These are phyloP conservation scores for Scheffersomyces cryptocercus DNA, from an alignment of 1,139 yeast genomes.

Conservation along the genomic window DNA sequence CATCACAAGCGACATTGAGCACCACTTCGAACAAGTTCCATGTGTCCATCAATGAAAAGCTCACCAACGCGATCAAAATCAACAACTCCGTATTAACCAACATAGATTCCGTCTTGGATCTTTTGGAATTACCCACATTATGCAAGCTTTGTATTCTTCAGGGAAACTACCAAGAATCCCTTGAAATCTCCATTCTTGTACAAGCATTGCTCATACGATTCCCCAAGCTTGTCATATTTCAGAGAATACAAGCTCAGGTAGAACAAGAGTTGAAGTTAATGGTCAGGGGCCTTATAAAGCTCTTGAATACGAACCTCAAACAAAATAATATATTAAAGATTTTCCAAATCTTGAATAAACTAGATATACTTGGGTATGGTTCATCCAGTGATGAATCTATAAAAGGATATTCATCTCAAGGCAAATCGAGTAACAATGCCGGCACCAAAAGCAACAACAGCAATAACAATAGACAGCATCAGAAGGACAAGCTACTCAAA, in stretches of 20 bases:
- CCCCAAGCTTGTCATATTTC: slow-evolving; percentile 60
- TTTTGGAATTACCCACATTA: slow-evolving; percentile 80
- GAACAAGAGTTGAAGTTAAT: slow-evolving; percentile 60
- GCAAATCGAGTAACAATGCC: not conserved
- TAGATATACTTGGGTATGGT: slow-evolving; percentile 16
- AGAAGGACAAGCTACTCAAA: slow-evolving; percentile 35
- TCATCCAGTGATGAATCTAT: not conserved
- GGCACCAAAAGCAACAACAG: slow-evolving; percentile 2
- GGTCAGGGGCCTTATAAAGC: slow-evolving; percentile 65
- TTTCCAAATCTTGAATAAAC: slow-evolving; percentile 70
- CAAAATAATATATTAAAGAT: slow-evolving; percentile 78
- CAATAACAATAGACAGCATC: slow-evolving; percentile 6
- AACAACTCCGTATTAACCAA: slow-evolving; percentile 52
- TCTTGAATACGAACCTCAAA: slow-evolving; percentile 74
- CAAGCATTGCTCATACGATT: slow-evolving; percentile 68
- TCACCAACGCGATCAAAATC: slow-evolving; percentile 21
- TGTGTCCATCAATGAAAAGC: slow-evolving; percentile 22
- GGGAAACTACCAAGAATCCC: slow-evolving; percentile 87
- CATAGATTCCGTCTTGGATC: slow-evolving; percentile 72
- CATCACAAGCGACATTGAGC: slow-evolving; percentile 2
- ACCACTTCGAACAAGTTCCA: slow-evolving; percentile 8
- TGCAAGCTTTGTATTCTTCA: slow-evolving; percentile 81
- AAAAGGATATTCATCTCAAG: slow-evolving; percentile 7
- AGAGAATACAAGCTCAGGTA: slow-evolving; percentile 55
- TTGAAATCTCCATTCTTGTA: slow-evolving; percentile 73